A percentile compares a stretch with the other conserved stretches of the same genome.
Evolutionary conservation across 2,329 filamentous ascomycete genomes (phyloP).

Genomic region (Beauveria caledonica): DNA sequence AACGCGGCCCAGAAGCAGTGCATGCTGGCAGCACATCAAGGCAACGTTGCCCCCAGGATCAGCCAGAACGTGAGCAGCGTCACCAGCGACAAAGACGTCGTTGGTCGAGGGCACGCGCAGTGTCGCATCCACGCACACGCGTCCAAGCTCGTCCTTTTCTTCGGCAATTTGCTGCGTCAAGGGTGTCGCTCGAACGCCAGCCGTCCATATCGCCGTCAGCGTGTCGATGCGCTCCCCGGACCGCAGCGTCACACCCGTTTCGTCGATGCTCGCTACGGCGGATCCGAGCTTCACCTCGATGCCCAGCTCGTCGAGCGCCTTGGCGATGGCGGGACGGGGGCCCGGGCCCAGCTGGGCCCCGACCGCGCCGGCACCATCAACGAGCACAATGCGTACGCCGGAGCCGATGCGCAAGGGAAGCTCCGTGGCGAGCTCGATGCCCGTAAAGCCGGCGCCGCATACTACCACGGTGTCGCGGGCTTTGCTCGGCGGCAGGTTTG

Average conservation of each 20-base stretch:
- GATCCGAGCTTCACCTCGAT: slow-evolving; percentile 24
- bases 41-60: slow-evolving; percentile 21
- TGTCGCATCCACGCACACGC: slow-evolving; percentile 22
- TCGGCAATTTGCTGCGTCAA: slow-evolving; percentile 26
- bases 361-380: slow-evolving; percentile 21
- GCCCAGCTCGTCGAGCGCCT: slow-evolving; percentile 22
- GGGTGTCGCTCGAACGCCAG: slow-evolving; percentile 23
- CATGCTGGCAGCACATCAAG: slow-evolving; percentile 33
- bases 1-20: slow-evolving; percentile 25
- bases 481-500: slow-evolving; percentile 15
- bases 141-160: slow-evolving; percentile 20
- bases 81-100: slow-evolving; percentile 26
- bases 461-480: slow-evolving; percentile 28
- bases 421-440: slow-evolving; percentile 25
- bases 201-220: slow-evolving; percentile 29
- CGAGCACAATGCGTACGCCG: slow-evolving; percentile 18
- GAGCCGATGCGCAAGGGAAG: slow-evolving; percentile 20
- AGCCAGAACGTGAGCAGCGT: slow-evolving; percentile 21
- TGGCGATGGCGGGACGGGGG: slow-evolving; percentile 23
- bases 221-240: slow-evolving; percentile 26
- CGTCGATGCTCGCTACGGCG: slow-evolving; percentile 20
- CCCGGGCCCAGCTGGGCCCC: slow-evolving; percentile 26
- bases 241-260: slow-evolving; percentile 17
- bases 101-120: slow-evolving; percentile 17
- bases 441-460: slow-evolving; percentile 28